Base-by-base conservation (phyloP, 192 early-diverging fungal genomes). In the Entophlyctis helioformis region DNA sequence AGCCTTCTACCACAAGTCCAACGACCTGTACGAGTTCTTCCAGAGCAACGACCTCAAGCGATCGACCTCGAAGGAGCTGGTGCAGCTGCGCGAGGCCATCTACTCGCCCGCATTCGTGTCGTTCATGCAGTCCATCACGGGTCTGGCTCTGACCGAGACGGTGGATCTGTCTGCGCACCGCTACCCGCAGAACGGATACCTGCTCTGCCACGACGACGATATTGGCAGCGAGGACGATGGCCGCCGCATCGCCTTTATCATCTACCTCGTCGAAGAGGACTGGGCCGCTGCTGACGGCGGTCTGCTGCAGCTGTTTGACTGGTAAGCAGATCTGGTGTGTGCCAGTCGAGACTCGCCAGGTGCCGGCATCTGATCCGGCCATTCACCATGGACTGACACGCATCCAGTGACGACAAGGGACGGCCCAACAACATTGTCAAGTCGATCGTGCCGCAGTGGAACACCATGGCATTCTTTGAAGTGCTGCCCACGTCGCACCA, bases 121-220 rank as follows among this genome's bases (percentile, higher is more conserved):
- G 13, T 60, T 72, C 36, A 78, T 84, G 72, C 66, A 64, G 27
- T 51, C 48, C 16, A 48, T 84, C 18, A 80, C 80, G 2, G 82
- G 82, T 11, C 64, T 77, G 21, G 62, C 69, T 37, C 54, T 84
- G 6, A 67, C 67, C 0, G 65, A 63, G 1, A 66, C 71, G 7
- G 61, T 76, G 10, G 82, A 84, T 53, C 52, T 84, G 33, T 80
- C 80, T 5, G 78, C 78, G 0, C 80, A 84, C 42, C 59, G 75
- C 40, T 84, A 84, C 53, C 65, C 67, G 31, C 53, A 61, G 23
- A 70, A 69, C 4, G 69, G 72, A 37, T 78, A 82, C 34, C 40
- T 84, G 19, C 57, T 82, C 8, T 84, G 82, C 48, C 82, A 84
- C 42, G 82, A 84, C 39, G 82, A 84, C 38, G 82, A 84, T 50